Evolutionary conservation across 345 rosid genomes (phyloP).

Genomic region (Eutrema heterophyllum): DNA sequence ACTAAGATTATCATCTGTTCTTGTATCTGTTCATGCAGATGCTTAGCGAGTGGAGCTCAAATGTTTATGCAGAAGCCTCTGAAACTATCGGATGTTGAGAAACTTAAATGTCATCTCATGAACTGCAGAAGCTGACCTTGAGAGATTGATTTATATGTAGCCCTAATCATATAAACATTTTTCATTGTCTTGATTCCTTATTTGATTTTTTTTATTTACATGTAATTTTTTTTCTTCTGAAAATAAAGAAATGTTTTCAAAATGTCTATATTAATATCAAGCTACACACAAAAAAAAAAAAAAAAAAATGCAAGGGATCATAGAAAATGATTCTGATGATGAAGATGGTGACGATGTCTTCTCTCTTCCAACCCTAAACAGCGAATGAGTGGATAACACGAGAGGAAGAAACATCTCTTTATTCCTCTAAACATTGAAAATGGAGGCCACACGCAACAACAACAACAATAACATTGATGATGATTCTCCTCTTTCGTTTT

Average conservation of each 20-base stretch:
- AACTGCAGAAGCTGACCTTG: constrained; percentile 28
- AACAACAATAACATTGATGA: constrained; percentile 22
- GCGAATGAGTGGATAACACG: constrained; percentile 48
- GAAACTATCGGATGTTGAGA: constrained; percentile 64
- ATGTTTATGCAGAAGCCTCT: constrained; percentile 90
- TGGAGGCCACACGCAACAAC: constrained; percentile 27
- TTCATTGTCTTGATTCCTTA: constrained; percentile 8
- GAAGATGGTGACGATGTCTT: constrained; percentile 41
- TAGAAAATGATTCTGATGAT: constrained; percentile 48
- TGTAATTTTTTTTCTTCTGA: background rate
- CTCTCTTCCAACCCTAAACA: constrained; percentile 54
- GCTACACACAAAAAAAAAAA: background rate
- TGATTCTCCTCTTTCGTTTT: background rate
- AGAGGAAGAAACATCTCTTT: constrained; percentile 48
- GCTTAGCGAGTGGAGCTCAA: constrained; percentile 89
- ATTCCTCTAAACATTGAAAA: constrained; percentile 40
- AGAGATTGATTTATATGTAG: constrained; percentile 2
- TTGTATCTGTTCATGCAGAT: constrained; percentile 32
- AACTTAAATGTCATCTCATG: constrained; percentile 50
- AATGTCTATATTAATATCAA: background rate
- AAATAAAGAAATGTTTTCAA: constrained; percentile 11
- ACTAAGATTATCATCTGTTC: background rate
- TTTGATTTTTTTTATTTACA: background rate
- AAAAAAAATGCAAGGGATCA: background rate
- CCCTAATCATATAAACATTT: background rate